Evolutionary conservation across 1,284 basidiomycete species (phyloP).

Genomic region (Rhodotorula sp.): DNA sequence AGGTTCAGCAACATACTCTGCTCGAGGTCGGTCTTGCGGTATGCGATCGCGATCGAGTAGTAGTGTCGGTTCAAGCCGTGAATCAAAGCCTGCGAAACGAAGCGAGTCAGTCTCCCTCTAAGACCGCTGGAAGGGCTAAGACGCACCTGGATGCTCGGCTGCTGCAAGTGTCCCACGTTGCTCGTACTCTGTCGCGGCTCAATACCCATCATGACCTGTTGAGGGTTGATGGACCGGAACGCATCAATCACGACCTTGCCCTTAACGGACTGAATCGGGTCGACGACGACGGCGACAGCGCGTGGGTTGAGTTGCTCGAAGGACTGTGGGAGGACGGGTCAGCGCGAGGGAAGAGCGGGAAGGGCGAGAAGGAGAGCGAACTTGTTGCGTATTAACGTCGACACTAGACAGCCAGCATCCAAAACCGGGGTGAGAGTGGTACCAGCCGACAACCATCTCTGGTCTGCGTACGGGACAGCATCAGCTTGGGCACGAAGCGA

Average conservation of each 20-base stretch:
- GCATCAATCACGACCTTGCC: conserved; percentile 91
- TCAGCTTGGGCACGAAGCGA: background rate
- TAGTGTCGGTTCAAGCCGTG: conserved; percentile 95
- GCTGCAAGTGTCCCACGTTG: conserved; percentile 98
- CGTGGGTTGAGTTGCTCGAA: conserved; percentile 94
- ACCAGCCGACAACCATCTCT: conserved; percentile 99
- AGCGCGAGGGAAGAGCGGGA: background rate
- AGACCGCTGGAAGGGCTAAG: no score
- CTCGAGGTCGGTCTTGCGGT: conserved; percentile 93
- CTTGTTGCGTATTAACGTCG: conserved; percentile 99
- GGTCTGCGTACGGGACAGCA: conserved; percentile 59
- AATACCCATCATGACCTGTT: conserved; percentile 75
- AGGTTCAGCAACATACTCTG: conserved; percentile 98
- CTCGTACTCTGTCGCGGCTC: conserved; percentile 97
- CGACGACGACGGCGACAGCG: conserved; percentile 95
- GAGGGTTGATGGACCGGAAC: conserved; percentile 91
- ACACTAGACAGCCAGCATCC: conserved; percentile 99
- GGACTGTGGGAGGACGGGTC: conserved; percentile 59
- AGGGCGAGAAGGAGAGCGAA: conserved; percentile 49
- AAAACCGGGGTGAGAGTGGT: conserved; percentile 99
- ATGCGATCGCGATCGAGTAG: conserved; percentile 94
- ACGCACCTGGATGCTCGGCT: conserved; percentile 85
- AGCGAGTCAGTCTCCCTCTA: background rate
- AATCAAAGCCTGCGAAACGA: conserved; percentile 43
- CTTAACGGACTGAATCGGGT: conserved; percentile 99